Percentiles rank a stretch among this genome's conserved stretches.
Conservation (phyloP, 192 early-diverging fungal genomes). For the Podila horticola region DNA sequence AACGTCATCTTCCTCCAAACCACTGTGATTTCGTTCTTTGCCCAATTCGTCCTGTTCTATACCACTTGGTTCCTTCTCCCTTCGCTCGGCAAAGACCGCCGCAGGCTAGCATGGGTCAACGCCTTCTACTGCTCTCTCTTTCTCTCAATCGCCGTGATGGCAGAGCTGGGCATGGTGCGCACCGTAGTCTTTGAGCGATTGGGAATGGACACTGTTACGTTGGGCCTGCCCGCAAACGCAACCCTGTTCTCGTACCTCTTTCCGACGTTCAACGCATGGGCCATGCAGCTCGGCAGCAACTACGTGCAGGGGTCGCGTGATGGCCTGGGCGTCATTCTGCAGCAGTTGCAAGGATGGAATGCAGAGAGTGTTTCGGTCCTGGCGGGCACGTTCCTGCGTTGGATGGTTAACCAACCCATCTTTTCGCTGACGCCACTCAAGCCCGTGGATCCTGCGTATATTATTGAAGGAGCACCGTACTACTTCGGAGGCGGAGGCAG, state of each 20-base stretch:
- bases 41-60: constrained; percentile 30
- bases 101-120: constrained; percentile 18
- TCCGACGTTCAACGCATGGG: constrained; percentile 25
- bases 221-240: not conserved
- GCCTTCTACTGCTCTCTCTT: constrained; percentile 19
- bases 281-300: not conserved
- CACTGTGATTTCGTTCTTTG: constrained; percentile 13
- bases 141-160: not conserved
- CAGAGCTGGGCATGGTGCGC: constrained; percentile 20
- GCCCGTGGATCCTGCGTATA: not conserved
- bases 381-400: constrained; percentile 11
- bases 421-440: constrained; percentile 36
- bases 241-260: constrained; percentile 30
- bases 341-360: not conserved
- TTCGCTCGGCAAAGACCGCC: constrained; percentile 14
- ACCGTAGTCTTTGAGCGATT: constrained; percentile 17
- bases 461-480: constrained; percentile 10
- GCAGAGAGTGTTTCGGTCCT: constrained; percentile 1
- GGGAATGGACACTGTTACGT: constrained; percentile 13
- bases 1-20: constrained; percentile 21
- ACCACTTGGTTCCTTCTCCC: constrained; percentile 15
- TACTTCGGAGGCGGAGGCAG: constrained; percentile 41
- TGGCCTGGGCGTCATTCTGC: not conserved
- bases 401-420: constrained; percentile 26
- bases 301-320: not conserved